Evolutionary conservation across 2,329 filamentous ascomycete genomes (phyloP).

Genomic region (Xylariaceae sp.): DNA sequence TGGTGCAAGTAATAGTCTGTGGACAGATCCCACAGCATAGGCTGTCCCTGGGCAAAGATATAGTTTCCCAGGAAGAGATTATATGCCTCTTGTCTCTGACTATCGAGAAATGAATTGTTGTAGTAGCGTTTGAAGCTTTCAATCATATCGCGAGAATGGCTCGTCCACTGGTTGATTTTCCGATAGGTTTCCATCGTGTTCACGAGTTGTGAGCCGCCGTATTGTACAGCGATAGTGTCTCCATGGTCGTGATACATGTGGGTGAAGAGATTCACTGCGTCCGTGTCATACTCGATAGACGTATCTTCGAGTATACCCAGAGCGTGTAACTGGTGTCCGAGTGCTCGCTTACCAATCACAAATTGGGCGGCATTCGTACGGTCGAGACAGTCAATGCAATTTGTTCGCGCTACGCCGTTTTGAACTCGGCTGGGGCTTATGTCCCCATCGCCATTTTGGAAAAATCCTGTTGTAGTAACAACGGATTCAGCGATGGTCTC

Average conservation of each 20-base stretch:
- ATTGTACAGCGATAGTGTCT: constrained; percentile 96
- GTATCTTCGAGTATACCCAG: constrained; percentile 81
- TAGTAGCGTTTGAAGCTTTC: constrained; percentile 99
- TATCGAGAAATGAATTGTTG: constrained; percentile 96
- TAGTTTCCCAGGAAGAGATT: constrained; percentile 98
- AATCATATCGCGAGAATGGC: constrained; percentile 96
- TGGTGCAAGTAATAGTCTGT: constrained; percentile 98
- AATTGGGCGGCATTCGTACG: constrained; percentile 97
- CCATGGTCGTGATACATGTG: constrained; percentile 99
- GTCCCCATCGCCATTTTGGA: constrained; percentile 80
- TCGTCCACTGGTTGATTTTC: constrained; percentile 99
- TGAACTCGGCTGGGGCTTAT: constrained; percentile 69
- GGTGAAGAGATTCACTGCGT: constrained; percentile 93
- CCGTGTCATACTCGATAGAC: constrained; percentile 86
- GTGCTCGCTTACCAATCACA: constrained; percentile 89
- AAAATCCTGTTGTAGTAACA: constrained; percentile 83
- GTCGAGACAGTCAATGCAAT: constrained; percentile 97
- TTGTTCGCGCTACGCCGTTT: constrained; percentile 90
- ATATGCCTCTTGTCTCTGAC: constrained; percentile 96
- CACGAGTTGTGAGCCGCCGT: constrained; percentile 93
- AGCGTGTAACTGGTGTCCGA: constrained; percentile 89
- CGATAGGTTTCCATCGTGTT: constrained; percentile 99
- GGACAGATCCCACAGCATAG: constrained; percentile 93
- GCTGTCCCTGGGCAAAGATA: constrained; percentile 79
- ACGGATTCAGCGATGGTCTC: constrained; percentile 89